Percentiles rank a stretch among this genome's conserved stretches.
phyloP scores from a whole-genome alignment of 2,329 filamentous ascomycete genomes.

The Aureobasidium sp. region DNA sequence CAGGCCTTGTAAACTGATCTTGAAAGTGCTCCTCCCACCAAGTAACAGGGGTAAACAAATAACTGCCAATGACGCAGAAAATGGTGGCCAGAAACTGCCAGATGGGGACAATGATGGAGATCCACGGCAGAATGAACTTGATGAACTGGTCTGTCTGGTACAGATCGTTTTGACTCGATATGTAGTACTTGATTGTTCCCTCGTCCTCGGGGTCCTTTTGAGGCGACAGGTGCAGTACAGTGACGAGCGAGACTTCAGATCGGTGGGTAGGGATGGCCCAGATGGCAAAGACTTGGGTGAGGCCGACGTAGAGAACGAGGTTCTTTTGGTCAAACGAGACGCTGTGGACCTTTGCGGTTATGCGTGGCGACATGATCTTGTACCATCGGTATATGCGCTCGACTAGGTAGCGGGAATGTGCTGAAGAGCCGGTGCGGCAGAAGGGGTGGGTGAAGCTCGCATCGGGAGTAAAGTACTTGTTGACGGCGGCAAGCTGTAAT shows the following conservation, averaged over 20 bases:
- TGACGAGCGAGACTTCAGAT: slow-evolving; percentile 37
- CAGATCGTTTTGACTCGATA: slow-evolving; percentile 69
- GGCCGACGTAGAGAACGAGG: slow-evolving; percentile 63
- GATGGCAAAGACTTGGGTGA: slow-evolving; percentile 68
- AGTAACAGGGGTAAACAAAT: slow-evolving; percentile 45
- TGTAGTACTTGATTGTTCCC: slow-evolving; percentile 54
- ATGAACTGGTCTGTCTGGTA: slow-evolving; percentile 73
- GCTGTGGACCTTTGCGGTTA: slow-evolving; percentile 59
- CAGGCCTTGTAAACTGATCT: slow-evolving; percentile 14
- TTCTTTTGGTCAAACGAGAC: slow-evolving; percentile 63
- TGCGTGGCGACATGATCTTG: slow-evolving; percentile 70
- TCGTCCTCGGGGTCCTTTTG: not conserved
- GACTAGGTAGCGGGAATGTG: slow-evolving; percentile 61
- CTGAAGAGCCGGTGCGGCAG: slow-evolving; percentile 56
- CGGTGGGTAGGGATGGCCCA: slow-evolving; percentile 72
- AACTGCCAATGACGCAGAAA: slow-evolving; percentile 56
- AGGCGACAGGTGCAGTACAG: slow-evolving; percentile 25
- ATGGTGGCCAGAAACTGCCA: slow-evolving; percentile 61
- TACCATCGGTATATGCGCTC: slow-evolving; percentile 73
- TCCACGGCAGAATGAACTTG: slow-evolving; percentile 60
- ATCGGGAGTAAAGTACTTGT: slow-evolving; percentile 65
- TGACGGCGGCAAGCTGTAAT: slow-evolving; percentile 58
- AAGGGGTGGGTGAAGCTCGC: slow-evolving; percentile 74
- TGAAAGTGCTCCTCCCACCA: slow-evolving; percentile 39
- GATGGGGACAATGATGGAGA: slow-evolving; percentile 47